phyloP scores from a whole-genome alignment of 371 early-diverging fungal species.

The Mortierella sp. region DNA sequence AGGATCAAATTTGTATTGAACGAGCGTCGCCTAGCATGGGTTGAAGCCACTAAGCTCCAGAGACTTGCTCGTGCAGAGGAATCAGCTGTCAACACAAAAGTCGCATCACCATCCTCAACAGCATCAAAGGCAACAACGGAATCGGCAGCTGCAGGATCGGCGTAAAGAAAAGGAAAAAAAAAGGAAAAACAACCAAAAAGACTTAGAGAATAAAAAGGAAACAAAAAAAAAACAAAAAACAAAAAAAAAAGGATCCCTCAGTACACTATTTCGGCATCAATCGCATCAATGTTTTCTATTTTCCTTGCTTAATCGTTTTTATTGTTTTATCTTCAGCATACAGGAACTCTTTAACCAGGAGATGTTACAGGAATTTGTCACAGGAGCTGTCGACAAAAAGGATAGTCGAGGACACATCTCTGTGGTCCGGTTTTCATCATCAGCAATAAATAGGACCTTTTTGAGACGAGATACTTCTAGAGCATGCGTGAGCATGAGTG shows the following conservation, averaged over 20 bases:
- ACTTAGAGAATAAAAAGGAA: no score
- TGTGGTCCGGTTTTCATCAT: no score
- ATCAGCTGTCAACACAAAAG: conserved; percentile 36
- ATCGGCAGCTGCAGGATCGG: conserved; percentile 17
- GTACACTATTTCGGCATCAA: not conserved
- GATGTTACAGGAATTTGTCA: not conserved
- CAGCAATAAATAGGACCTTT: no score
- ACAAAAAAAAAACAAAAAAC: not conserved
- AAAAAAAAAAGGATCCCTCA: not conserved
- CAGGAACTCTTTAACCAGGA: no score
- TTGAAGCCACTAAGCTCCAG: conserved; percentile 60
- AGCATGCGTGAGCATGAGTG: no score
- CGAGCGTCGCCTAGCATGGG: conserved; percentile 84
- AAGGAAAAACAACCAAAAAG: no score
- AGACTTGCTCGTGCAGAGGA: conserved; percentile 28
- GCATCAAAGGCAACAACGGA: conserved; percentile 12
- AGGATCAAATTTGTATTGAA: conserved; percentile 91
- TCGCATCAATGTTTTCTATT: not conserved
- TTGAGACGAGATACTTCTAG: no score
- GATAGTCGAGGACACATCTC: no score
- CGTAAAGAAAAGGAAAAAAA: conserved; percentile 1
- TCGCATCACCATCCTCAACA: conserved; percentile 13
- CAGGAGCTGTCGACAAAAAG: no score
- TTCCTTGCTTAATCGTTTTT: not conserved
- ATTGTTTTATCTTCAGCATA: not conserved